Evolutionary conservation across 2,329 filamentous ascomycete genomes (phyloP).

Genomic region (Fusarium oligoseptatum): DNA sequence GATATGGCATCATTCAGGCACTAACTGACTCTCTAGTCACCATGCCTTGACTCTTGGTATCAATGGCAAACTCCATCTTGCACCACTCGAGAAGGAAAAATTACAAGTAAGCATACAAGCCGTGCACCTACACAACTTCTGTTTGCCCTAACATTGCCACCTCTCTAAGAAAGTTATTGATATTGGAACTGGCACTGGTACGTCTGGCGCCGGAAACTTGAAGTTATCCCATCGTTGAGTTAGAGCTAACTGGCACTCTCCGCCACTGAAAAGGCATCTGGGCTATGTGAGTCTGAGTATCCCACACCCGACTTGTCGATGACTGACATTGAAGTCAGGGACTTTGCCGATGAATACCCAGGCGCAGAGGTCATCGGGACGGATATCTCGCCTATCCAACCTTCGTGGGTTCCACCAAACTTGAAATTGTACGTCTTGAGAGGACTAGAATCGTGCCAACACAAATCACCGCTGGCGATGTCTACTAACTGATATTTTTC

Average conservation of each 20-base stretch:
- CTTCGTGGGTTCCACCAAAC: background rate
- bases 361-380: background rate
- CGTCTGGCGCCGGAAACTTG: background rate
- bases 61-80: background rate
- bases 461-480: background rate
- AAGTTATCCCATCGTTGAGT: background rate
- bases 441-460: background rate
- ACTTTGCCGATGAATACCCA: background rate
- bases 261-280: background rate
- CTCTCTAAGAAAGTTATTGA: constrained; percentile 1
- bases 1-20: background rate
- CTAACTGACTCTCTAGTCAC: background rate
- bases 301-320: background rate
- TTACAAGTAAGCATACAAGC: background rate
- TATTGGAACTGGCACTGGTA: constrained; percentile 6
- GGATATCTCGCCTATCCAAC: background rate
- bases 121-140: background rate
- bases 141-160: background rate
- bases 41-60: constrained; percentile 6
- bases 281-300: background rate
- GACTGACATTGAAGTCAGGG: background rate
- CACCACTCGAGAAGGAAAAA: constrained; percentile 1
- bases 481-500: background rate
- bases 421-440: background rate
- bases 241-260: background rate